These are phyloP conservation scores for Neodidymelliopsis sp. DNA, from an alignment of 2,329 filamentous ascomycete genomes.

Conservation along the genomic window DNA sequence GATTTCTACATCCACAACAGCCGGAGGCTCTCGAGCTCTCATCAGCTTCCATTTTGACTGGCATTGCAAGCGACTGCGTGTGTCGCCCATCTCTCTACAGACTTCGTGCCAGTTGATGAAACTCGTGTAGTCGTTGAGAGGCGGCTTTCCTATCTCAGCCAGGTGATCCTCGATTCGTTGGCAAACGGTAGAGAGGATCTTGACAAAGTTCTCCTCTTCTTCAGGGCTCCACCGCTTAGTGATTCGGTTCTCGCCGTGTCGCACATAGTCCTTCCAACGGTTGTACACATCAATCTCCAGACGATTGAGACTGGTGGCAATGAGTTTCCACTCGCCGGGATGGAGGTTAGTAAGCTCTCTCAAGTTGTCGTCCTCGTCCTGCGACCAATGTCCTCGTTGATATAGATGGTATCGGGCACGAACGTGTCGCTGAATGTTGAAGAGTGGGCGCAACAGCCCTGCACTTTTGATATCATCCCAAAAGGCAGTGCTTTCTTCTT, in stretches of 20 bases:
- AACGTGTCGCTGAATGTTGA: slow-evolving; percentile 53
- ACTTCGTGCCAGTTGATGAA: slow-evolving; percentile 72
- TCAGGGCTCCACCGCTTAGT: slow-evolving; percentile 66
- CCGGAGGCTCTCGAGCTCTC: slow-evolving; percentile 17
- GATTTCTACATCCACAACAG: slow-evolving; percentile 21
- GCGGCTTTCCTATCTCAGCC: slow-evolving; percentile 22
- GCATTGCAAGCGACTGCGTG: slow-evolving; percentile 72
- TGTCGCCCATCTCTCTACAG: slow-evolving; percentile 67
- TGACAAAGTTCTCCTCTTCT: slow-evolving; percentile 64
- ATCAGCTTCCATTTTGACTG: slow-evolving; percentile 68
- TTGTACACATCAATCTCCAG: slow-evolving; percentile 72
- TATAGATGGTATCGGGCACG: slow-evolving; percentile 73
- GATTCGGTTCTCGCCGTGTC: slow-evolving; percentile 62
- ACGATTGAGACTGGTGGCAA: slow-evolving; percentile 66
- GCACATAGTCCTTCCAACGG: slow-evolving; percentile 72
- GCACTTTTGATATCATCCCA: slow-evolving; percentile 43
- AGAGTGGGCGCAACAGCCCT: slow-evolving; percentile 43
- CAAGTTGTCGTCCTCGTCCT: slow-evolving; percentile 66
- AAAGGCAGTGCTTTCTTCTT: slow-evolving; percentile 29
- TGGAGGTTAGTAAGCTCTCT: slow-evolving; percentile 56
- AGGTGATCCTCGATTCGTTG: slow-evolving; percentile 53
- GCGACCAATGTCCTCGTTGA: slow-evolving; percentile 67
- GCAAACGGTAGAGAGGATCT: slow-evolving; percentile 62
- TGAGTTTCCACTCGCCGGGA: slow-evolving; percentile 67
- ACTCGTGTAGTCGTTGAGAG: slow-evolving; percentile 52